These are phyloP conservation scores for Fusarium sp. DNA, from an alignment of 2,329 filamentous ascomycete species.

Conservation along the genomic window DNA sequence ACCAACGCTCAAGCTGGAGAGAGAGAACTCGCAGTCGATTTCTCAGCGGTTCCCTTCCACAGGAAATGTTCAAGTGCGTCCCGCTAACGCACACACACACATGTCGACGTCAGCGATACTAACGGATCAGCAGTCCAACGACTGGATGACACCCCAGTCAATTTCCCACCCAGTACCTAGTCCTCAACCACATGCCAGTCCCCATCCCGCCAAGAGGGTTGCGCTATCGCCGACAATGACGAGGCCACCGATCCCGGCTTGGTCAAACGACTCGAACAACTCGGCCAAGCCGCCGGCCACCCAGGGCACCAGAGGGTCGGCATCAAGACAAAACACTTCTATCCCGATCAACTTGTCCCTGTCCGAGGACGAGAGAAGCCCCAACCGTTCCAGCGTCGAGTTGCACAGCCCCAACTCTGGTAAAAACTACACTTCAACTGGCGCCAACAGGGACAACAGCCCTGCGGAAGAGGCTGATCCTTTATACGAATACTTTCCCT, in stretches of 20 bases:
- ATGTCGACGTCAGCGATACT: constrained; percentile 16
- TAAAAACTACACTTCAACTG: constrained; percentile 56
- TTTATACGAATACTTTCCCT: constrained; percentile 94
- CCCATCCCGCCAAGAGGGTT: constrained; percentile 68
- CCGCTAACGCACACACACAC: not conserved
- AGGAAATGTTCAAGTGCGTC: constrained; percentile 55
- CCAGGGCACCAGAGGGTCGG: constrained; percentile 42
- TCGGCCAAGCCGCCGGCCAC: constrained; percentile 38
- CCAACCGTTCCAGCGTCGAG: constrained; percentile 66
- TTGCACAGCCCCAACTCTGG: constrained; percentile 66
- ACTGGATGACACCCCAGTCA: constrained; percentile 63
- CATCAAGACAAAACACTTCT: constrained; percentile 49
- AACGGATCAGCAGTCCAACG: constrained; percentile 54
- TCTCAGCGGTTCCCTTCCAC: constrained; percentile 53
- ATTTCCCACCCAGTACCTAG: constrained; percentile 52
- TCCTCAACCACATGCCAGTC: constrained; percentile 52
- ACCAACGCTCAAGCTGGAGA: constrained; percentile 53
- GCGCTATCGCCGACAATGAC: constrained; percentile 67
- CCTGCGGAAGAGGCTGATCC: constrained; percentile 84
- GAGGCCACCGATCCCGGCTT: constrained; percentile 70
- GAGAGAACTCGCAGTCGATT: constrained; percentile 50
- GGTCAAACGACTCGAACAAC: constrained; percentile 57
- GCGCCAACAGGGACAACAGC: constrained; percentile 67
- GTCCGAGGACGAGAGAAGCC: constrained; percentile 74
- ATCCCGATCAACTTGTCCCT: constrained; percentile 69